Evolutionary conservation across 306 rosid genomes (phyloP).

Genomic region (Calophaca sinica): DNA sequence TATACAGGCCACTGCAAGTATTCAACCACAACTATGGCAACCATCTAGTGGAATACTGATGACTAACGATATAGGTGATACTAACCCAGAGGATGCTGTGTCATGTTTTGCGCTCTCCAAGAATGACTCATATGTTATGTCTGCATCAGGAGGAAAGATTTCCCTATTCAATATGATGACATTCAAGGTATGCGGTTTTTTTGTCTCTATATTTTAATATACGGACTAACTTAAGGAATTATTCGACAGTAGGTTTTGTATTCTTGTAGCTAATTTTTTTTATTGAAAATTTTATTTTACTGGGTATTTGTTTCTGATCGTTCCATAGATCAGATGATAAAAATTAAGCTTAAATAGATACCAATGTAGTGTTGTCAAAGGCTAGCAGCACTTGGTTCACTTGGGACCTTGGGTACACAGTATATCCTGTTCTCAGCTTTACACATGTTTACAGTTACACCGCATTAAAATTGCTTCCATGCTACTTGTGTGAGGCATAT

Average conservation of each 20-base stretch:
- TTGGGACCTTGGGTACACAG: slow-evolving; percentile 9
- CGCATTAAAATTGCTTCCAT: slow-evolving; percentile 18
- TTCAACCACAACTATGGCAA: slow-evolving; percentile 92
- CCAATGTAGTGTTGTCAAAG: not conserved
- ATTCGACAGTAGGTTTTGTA: slow-evolving; percentile 6
- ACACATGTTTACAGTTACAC: not conserved
- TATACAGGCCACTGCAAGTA: slow-evolving; percentile 77
- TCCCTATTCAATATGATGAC: slow-evolving; percentile 99
- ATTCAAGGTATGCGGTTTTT: slow-evolving; percentile 73
- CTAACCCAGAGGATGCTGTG: slow-evolving; percentile 94
- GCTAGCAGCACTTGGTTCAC: slow-evolving; percentile 18
- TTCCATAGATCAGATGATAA: slow-evolving; percentile 13
- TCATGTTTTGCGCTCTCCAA: slow-evolving; percentile 98
- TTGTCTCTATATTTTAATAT: slow-evolving; percentile 21
- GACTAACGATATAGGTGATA: slow-evolving; percentile 92
- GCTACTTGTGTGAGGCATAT: not conserved
- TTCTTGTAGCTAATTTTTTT: slow-evolving; percentile 13
- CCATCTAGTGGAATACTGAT: slow-evolving; percentile 96
- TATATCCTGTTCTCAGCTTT: slow-evolving; percentile 26
- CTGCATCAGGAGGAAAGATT: slow-evolving; percentile 99
- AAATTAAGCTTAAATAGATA: slow-evolving; percentile 27
- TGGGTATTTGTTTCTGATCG: slow-evolving; percentile 39
- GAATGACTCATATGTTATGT: slow-evolving; percentile 97
- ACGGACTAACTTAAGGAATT: slow-evolving; percentile 23
- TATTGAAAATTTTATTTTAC: slow-evolving; percentile 10